Percentiles rank a stretch among this genome's conserved stretches.
These are phyloP conservation scores for Pythium apleroticum DNA, from an alignment of 352 stramenopile species.

Conservation along the genomic window DNA sequence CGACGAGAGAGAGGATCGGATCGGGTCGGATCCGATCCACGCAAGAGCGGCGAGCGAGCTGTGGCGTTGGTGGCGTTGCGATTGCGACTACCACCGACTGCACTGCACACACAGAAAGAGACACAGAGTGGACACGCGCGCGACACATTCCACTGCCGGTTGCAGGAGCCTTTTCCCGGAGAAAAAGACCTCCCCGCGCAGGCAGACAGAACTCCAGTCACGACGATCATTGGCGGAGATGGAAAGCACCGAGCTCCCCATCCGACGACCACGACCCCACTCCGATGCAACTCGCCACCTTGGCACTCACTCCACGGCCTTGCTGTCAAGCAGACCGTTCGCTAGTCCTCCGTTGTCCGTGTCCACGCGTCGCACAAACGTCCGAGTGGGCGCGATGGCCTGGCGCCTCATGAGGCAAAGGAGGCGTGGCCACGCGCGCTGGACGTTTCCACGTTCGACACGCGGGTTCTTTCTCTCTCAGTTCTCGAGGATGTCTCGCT, in stretches of 20 bases:
- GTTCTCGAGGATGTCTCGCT: not conserved
- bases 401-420: not conserved
- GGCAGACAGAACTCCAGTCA: constrained; percentile 7
- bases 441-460: not conserved
- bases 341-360: not conserved
- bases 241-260: constrained; percentile 1
- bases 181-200: not conserved
- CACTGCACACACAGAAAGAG: constrained; percentile 8
- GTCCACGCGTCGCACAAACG: not conserved
- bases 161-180: not conserved
- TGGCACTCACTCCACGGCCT: constrained; percentile 1
- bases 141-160: not conserved
- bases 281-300: constrained; percentile 6
- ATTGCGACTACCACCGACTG: constrained; percentile 5
- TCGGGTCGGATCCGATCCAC: not conserved
- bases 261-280: constrained; percentile 3
- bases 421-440: not conserved
- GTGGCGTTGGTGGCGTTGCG: constrained; percentile 8
- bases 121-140: constrained; percentile 7
- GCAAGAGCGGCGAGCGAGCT: constrained; percentile 23
- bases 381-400: not conserved
- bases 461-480: constrained; percentile 22
- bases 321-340: constrained; percentile 6
- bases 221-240: constrained; percentile 8
- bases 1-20: constrained; percentile 21